Percentiles rank a stretch among this genome's conserved stretches.
Conservation (phyloP, 1,284 basidiomycete genomes). For the Coniferiporia sulphurascens region DNA sequence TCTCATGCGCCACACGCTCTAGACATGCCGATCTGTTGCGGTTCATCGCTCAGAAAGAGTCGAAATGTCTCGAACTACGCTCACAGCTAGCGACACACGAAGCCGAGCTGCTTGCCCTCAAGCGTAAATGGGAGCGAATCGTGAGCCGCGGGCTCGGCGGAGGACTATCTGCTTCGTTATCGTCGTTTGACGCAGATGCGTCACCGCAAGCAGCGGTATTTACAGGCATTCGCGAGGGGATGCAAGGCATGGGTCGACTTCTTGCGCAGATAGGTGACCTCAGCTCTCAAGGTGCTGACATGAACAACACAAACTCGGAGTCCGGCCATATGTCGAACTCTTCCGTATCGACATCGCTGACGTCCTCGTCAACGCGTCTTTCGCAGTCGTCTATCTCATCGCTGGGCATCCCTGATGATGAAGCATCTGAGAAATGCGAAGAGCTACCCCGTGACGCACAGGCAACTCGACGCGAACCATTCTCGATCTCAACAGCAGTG, state of each 20-base stretch:
- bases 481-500: conserved; percentile 4
- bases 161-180: conserved; percentile 10
- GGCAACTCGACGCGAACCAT: not conserved
- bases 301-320: conserved; percentile 17
- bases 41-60: conserved; percentile 79
- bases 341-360: conserved; percentile 27
- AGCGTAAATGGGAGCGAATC: conserved; percentile 77
- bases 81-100: conserved; percentile 67
- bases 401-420: conserved; percentile 18
- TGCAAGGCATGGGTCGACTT: conserved; percentile 51
- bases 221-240: conserved; percentile 61
- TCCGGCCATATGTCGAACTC: conserved; percentile 25
- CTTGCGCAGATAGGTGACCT: conserved; percentile 40
- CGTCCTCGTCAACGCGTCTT: conserved; percentile 29
- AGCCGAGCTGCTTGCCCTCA: conserved; percentile 63
- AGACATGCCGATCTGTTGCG: conserved; percentile 74
- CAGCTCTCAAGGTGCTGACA: conserved; percentile 16
- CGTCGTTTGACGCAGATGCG: conserved; percentile 2
- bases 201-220: conserved; percentile 34
- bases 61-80: conserved; percentile 72
- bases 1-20: not conserved
- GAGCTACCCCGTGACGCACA: not conserved
- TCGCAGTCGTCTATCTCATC: conserved; percentile 37
- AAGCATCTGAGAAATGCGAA: not conserved
- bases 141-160: conserved; percentile 55